Percentiles rank a stretch among this genome's conserved stretches.
Evolutionary conservation across 2,329 filamentous ascomycete species (phyloP).

Genomic region (Dactylonectria estremocensis): DNA sequence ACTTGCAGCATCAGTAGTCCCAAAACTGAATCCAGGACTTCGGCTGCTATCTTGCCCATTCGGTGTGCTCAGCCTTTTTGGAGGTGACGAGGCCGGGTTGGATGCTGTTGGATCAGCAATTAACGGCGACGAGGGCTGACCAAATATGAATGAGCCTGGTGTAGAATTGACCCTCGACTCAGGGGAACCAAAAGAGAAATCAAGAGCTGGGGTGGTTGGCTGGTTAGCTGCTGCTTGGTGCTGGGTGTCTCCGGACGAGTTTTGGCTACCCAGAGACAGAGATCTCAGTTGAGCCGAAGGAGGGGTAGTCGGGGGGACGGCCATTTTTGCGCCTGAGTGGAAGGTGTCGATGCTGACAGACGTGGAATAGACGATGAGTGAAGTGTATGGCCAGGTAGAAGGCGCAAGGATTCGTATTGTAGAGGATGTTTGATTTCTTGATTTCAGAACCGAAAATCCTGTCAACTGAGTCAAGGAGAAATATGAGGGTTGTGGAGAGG

Average conservation of each 20-base stretch:
- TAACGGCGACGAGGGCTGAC: background rate
- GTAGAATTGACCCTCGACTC: background rate
- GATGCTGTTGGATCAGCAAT: background rate
- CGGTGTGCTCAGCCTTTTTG: background rate
- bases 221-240: background rate
- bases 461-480: no score
- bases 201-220: background rate
- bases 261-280: conserved; percentile 13
- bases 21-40: conserved; percentile 1
- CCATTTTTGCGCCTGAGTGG: background rate
- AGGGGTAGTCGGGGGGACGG: background rate
- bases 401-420: no score
- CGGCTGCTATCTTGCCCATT: background rate
- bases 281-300: background rate
- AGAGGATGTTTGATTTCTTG: no score
- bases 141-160: conserved; percentile 14
- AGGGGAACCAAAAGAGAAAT: conserved; percentile 5
- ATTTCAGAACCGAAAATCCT: no score
- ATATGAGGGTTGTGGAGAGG: background rate
- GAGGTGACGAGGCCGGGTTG: background rate
- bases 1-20: background rate
- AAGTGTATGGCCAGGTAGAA: background rate
- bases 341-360: background rate
- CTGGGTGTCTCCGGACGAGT: background rate
- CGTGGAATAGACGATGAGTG: background rate